Conservation (phyloP, 1,284 basidiomycete genomes). For the Fomitopsis schrenkii region DNA sequence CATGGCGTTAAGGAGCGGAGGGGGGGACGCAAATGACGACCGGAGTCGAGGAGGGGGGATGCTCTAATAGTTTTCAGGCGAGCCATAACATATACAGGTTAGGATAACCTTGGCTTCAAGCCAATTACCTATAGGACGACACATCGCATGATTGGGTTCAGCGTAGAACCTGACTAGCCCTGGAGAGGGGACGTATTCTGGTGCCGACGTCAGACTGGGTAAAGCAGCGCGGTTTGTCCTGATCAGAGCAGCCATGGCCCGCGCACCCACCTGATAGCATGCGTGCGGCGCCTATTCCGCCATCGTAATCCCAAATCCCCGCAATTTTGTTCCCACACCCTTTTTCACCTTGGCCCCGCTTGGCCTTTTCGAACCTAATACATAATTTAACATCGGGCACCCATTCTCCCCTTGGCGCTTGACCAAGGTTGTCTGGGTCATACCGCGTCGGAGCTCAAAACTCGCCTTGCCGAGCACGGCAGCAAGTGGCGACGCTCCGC, state of each 20-base stretch:
- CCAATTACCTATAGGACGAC: slow-evolving; percentile 2
- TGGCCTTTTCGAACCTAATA: background rate
- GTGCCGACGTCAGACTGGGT: slow-evolving; percentile 5
- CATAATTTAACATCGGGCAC: background rate
- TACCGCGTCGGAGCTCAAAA: background rate
- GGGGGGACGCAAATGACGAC: background rate
- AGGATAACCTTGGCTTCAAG: background rate
- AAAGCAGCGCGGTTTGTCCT: background rate
- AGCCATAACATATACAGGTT: background rate
- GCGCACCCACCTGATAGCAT: background rate
- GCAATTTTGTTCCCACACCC: background rate
- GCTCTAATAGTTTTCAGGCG: background rate
- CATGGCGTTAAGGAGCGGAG: slow-evolving; percentile 22
- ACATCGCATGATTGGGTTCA: slow-evolving; percentile 6
- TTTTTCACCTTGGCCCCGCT: background rate
- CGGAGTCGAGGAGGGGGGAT: background rate
- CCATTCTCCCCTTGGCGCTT: background rate
- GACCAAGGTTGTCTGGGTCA: background rate
- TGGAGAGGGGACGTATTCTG: background rate
- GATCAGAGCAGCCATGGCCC: background rate
- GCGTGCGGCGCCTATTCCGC: background rate
- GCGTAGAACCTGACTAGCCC: slow-evolving; percentile 1
- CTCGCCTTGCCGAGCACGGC: background rate
- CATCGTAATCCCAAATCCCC: background rate
- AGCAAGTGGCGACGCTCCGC: background rate